Conservation (phyloP, 352 stramenopile genomes). For the Phytophthora litchii region DNA sequence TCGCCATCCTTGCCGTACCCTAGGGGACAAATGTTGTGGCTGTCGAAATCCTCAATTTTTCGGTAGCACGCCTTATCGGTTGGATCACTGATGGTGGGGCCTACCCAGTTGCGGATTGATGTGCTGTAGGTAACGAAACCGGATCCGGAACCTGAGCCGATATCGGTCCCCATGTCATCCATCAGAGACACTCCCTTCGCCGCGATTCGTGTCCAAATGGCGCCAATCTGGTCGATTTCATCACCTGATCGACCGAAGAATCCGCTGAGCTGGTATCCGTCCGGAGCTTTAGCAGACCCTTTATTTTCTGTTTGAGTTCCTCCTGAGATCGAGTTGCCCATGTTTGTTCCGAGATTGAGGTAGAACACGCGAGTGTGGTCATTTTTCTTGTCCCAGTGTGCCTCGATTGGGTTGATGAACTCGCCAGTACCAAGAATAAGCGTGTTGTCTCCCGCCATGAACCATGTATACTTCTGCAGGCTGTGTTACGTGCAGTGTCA, state of each 20-base stretch:
- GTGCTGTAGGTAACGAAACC: slow-evolving; percentile 15
- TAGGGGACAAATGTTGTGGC: slow-evolving; percentile 22
- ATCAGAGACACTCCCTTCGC: slow-evolving; percentile 16
- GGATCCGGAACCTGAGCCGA: slow-evolving; percentile 16
- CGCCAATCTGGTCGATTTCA: slow-evolving; percentile 46
- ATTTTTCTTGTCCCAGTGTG: slow-evolving; percentile 42
- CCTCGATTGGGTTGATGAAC: slow-evolving; percentile 28
- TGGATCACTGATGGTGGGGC: slow-evolving; percentile 12
- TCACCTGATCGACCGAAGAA: slow-evolving; percentile 51
- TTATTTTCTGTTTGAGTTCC: slow-evolving; percentile 43
- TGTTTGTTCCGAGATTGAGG: slow-evolving; percentile 43
- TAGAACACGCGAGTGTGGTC: slow-evolving; percentile 52
- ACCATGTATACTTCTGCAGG: slow-evolving; percentile 16
- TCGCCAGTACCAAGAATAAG: slow-evolving; percentile 13
- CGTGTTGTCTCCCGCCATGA: slow-evolving; percentile 22
- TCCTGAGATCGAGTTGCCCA: slow-evolving; percentile 34
- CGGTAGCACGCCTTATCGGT: slow-evolving; percentile 27
- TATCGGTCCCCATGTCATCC: slow-evolving; percentile 11
- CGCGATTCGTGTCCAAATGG: slow-evolving; percentile 27
- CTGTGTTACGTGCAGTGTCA: slow-evolving; percentile 19
- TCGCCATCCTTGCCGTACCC: slow-evolving; percentile 21
- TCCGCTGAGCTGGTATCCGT: slow-evolving; percentile 51
- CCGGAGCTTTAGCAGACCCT: slow-evolving; percentile 36
- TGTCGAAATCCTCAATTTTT: slow-evolving; percentile 17
- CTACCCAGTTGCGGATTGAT: slow-evolving; percentile 26